Evolutionary conservation across 2,329 filamentous ascomycete species (phyloP), one percentile per base, ranked within the genome.

Genomic region (Arachnopeziza araneosa): DNA sequence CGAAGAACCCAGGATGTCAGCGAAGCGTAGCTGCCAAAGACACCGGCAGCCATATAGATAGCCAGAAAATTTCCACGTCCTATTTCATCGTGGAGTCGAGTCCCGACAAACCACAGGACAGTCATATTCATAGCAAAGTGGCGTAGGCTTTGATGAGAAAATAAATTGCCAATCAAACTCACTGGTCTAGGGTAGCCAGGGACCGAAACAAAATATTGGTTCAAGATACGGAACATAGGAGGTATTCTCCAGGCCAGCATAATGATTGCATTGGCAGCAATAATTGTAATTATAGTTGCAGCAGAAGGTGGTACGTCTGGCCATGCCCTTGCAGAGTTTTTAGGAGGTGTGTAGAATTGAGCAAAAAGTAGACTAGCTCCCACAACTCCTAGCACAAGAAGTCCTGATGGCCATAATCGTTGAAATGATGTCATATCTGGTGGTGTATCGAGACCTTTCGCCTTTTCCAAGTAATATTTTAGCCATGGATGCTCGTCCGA

Each of bases 31-130:
- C 83, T 84, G 9, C 83, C 84, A 1, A 84, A 51, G 1, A 79
- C 77, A 56, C 87, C 88, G 7, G 80, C 79, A 8, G 79, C 75
- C 32, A 88, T 64, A 72, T 87, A 90, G 32, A 90, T 75, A n/a
- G 86, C 81, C 22, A 91, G 75, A 74, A 91, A 91, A 58, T 83
- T 79, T 17, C 82, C 86, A 12, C 88, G 80, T 12, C 87, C 88
- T 24, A 91, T 75, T 66, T 91, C 86, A 63, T 90, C 85, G 73
- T 90, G 87, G 36, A 91, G 76, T 1, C 80, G 78, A 10, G 81
- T 81, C 24, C 89, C 90, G 21, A 91, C 78, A 68, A 90, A 76
- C 77, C 80, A 87, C 4, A 93, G 76, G 50, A 82, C 76, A 9
- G 80, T 66, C 82, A 90, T 85, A 74, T 93, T 93, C 50, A 79